Conservation (phyloP, 331 rosid species). For the Erythrophleum ivorense region DNA sequence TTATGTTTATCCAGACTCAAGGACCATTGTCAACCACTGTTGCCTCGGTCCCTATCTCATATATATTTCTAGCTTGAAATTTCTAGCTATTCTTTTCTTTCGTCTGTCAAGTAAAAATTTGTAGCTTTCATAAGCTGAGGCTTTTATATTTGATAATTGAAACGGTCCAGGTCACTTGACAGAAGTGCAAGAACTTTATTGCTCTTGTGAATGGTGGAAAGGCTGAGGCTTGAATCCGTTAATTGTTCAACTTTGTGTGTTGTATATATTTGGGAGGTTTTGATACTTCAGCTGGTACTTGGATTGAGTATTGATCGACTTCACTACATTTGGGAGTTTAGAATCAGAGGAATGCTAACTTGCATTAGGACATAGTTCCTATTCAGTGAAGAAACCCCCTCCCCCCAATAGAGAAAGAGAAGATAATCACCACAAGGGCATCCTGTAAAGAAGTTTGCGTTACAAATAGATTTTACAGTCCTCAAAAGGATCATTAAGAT, state of each 20-base stretch:
- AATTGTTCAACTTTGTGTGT: background rate
- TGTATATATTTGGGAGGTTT: background rate
- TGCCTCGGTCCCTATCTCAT: background rate
- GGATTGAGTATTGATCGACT: background rate
- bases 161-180: no score
- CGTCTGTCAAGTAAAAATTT: background rate
- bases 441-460: background rate
- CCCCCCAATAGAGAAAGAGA: background rate
- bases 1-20: constrained; percentile 10
- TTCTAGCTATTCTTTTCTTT: background rate
- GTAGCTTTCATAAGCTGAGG: background rate
- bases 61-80: constrained; percentile 8
- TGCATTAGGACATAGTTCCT: background rate
- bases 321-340: background rate
- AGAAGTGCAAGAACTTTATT: constrained; percentile 10
- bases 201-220: constrained; percentile 8
- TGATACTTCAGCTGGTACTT: background rate
- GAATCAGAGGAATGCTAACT: background rate
- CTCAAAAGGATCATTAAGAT: background rate
- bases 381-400: background rate
- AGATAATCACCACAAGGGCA: background rate
- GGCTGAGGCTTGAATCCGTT: background rate
- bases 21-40: background rate
- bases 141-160: background rate
- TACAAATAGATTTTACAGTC: background rate